Evolutionary conservation across 2,329 filamentous ascomycete genomes (phyloP).

Genomic region (Colletotrichum ledebouriae): DNA sequence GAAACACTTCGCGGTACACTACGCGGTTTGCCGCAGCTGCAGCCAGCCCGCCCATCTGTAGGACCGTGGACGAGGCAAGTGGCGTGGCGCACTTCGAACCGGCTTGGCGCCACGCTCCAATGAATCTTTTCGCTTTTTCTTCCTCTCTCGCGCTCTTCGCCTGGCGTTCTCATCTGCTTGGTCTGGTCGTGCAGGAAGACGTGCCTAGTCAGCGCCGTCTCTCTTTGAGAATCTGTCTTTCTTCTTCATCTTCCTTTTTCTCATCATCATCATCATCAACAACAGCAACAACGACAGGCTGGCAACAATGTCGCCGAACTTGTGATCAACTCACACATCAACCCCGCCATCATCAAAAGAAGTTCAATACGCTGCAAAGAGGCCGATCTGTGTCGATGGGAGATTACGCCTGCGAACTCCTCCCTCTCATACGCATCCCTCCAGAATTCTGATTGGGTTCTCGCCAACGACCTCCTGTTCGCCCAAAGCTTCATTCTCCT

Average conservation of each 20-base stretch:
- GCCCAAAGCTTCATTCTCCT: not conserved
- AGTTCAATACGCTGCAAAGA: too few species aligned
- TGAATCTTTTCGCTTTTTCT: not conserved
- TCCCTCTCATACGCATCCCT: not conserved
- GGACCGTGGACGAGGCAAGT: not conserved
- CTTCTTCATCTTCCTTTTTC: too few species aligned
- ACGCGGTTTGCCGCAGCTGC: slow-evolving; percentile 14
- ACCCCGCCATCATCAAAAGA: too few species aligned
- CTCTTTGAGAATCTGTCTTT: too few species aligned
- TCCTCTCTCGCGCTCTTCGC: not conserved
- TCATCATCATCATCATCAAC: too few species aligned
- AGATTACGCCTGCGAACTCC: not conserved
- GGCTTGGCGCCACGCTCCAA: slow-evolving; percentile 5
- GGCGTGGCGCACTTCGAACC: slow-evolving; percentile 12
- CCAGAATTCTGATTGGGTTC: not conserved
- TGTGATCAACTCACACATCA: too few species aligned
- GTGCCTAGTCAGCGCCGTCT: not conserved
- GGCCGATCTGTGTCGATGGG: not conserved
- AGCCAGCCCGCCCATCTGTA: too few species aligned
- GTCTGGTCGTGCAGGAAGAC: not conserved
- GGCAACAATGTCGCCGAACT: too few species aligned
- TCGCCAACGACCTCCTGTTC: not conserved
- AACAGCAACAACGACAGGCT: too few species aligned
- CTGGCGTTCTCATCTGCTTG: not conserved
- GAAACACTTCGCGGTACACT: too few species aligned